Conservation (phyloP, 192 early-diverging fungal genomes). For the Podila horticola region DNA sequence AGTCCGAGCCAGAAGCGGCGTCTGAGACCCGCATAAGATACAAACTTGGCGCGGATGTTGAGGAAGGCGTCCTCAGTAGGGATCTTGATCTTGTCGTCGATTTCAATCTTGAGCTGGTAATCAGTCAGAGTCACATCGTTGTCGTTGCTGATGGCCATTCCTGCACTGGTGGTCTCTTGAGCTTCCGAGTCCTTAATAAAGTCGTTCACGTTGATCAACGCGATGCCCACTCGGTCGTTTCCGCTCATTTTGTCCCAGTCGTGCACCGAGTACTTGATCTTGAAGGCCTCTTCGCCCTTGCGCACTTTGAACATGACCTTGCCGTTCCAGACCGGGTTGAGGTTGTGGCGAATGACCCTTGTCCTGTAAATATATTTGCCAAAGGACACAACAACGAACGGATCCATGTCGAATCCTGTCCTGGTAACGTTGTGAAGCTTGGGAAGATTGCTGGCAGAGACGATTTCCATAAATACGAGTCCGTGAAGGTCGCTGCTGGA, state of each 20-base stretch:
- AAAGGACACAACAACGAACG: conserved; percentile 81
- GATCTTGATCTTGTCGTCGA: conserved; percentile 49
- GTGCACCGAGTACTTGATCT: conserved; percentile 70
- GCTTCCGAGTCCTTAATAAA: conserved; percentile 59
- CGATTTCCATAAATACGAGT: conserved; percentile 61
- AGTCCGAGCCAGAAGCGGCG: conserved; percentile 78
- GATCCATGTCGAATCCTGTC: conserved; percentile 84
- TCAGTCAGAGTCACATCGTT: conserved; percentile 56
- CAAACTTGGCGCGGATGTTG: conserved; percentile 68
- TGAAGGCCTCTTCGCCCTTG: conserved; percentile 52
- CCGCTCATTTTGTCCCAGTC: conserved; percentile 79
- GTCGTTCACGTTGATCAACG: conserved; percentile 56
- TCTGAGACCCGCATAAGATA: conserved; percentile 70
- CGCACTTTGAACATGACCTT: conserved; percentile 71
- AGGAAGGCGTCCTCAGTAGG: conserved; percentile 58
- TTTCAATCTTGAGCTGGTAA: conserved; percentile 45
- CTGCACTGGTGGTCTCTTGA: conserved; percentile 1
- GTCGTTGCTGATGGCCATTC: background rate
- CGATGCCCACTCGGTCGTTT: conserved; percentile 71
- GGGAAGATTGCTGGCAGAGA: conserved; percentile 58
- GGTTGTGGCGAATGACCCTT: conserved; percentile 67
- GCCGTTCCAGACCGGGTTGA: conserved; percentile 82
- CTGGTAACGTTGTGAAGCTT: conserved; percentile 47
- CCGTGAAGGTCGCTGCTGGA: conserved; percentile 27
- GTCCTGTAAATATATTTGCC: conserved; percentile 77